Evolutionary conservation across 305 asterid genomes (phyloP).

Genomic region (Striga hermonthica): DNA sequence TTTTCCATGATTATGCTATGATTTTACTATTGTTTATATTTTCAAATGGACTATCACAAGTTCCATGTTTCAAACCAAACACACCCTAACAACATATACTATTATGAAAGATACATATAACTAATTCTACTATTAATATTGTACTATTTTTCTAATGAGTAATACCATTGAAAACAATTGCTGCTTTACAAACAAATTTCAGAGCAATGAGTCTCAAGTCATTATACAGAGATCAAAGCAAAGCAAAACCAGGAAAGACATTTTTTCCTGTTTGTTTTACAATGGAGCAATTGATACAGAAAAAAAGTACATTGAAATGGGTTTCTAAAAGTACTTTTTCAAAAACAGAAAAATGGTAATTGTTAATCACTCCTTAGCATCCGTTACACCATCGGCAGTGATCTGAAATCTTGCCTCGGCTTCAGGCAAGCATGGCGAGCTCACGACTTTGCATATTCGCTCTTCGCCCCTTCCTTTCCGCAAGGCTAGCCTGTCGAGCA

Average conservation of each 20-base stretch:
- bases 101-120: too few relatives aligned
- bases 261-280: constrained; percentile 4
- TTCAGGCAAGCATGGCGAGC: constrained; percentile 93
- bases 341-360: neutral
- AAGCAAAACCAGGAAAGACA: neutral
- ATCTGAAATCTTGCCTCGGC: constrained; percentile 96
- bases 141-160: too few relatives aligned
- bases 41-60: too few relatives aligned
- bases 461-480: constrained; percentile 95
- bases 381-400: constrained; percentile 73
- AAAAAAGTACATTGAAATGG: neutral
- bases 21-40: too few relatives aligned
- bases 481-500: constrained; percentile 62
- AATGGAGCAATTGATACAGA: constrained; percentile 3
- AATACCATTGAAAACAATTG: neutral
- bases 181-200: neutral
- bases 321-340: neutral
- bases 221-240: neutral
- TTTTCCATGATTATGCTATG: too few relatives aligned
- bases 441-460: constrained; percentile 89
- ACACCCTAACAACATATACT: too few relatives aligned
- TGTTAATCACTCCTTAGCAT: constrained; percentile 65
- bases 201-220: neutral
- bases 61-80: too few relatives aligned
- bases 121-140: too few relatives aligned